Base-by-base conservation (phyloP, 78 protist species). In the Isochrysis galbana region DNA sequence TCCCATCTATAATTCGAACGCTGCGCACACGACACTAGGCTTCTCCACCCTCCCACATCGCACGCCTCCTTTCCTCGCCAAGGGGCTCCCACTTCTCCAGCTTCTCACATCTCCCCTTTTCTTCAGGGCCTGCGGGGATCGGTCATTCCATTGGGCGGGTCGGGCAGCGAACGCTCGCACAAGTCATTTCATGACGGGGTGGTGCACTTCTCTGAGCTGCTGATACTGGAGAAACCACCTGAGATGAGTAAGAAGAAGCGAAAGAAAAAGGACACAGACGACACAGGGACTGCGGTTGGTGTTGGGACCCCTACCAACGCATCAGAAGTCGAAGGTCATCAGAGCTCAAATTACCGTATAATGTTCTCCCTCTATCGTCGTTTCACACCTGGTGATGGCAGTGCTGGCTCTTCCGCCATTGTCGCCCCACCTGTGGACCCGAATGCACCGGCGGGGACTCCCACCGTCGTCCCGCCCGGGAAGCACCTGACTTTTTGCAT, bases 351-450 rank as follows among this genome's bases (percentile, higher is more conserved):
- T 29, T 77, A 77, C 46, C 84, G 84, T 29, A 77, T 77, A 17
- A 77, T 77, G 84, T 77, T 77, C 84, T 77, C 84, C 48, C 84
- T 77, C 80, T 70, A 70, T n/a, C 36, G 80, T 17, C 80, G 80
- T 3, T 51, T 51, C 14, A 14, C 61, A 14, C 29, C 61, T 14
- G 61, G 29, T 14, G 61, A 51, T 14, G 61, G 61, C 61, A n/a
- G n/a, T n/a, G n/a, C n/a, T n/a, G n/a, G n/a, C n/a, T n/a, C n/a
- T n/a, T n/a, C n/a, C n/a, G n/a, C n/a, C n/a, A n/a, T n/a, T n/a
- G n/a, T n/a, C n/a, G n/a, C n/a, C n/a, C n/a, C n/a, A n/a, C n/a
- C n/a, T n/a, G n/a, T n/a, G n/a, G n/a, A n/a, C n/a, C n/a, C n/a
- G n/a, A n/a, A n/a, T n/a, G n/a, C n/a, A n/a, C n/a, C n/a, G n/a